Base-by-base conservation (phyloP, 139 green algal species). In the Microglena sp. region DNA sequence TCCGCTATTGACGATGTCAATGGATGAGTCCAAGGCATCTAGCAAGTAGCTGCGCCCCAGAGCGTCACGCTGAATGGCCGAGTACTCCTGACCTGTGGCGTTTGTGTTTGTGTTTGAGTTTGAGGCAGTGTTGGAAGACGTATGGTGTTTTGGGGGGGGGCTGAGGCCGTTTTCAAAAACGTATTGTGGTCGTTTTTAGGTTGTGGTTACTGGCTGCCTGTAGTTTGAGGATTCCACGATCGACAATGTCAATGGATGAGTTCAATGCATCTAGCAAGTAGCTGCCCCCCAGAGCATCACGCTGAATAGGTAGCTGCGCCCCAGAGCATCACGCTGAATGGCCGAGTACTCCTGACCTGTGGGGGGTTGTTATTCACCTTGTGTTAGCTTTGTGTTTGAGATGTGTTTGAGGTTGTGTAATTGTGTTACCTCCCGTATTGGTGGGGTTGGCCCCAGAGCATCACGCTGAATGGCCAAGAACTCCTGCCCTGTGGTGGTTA, bases 261-360 rank as follows among this genome's bases (percentile, higher is more conserved):
- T 86, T 76, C 29, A 86, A 33, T 5, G 68, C 72, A 68, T 86
- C 76, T 4, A 86, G 46, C 18, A 86, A 26, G 66, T 83, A 80
- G 30, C 50, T 65, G 50, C 79, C 69, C 5, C 31, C 36, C 55
- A 79, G n/a, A n/a, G n/a, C n/a, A n/a, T n/a, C n/a, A n/a, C n/a
- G n/a, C n/a, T n/a, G n/a, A n/a, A n/a, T n/a, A n/a, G n/a, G n/a
- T n/a, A n/a, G n/a, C n/a, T n/a, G 50, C 79, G 72, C 5, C 31
- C 36, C 55, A 79, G 69, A 1, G 76, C 71, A 35, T 82, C 76
- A 1, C 70, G 69, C 33, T 79, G 76, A 4, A 82, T 33, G n/a
- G 64, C 35, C 26, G 50, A 70, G 71, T 66, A 78, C 2, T 24
- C 2, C 11, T n/a, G n/a, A n/a, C n/a, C n/a, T n/a, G n/a, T n/a